Conservation (phyloP, 1,139 yeast species). For the Debaryomyces coudertii region DNA sequence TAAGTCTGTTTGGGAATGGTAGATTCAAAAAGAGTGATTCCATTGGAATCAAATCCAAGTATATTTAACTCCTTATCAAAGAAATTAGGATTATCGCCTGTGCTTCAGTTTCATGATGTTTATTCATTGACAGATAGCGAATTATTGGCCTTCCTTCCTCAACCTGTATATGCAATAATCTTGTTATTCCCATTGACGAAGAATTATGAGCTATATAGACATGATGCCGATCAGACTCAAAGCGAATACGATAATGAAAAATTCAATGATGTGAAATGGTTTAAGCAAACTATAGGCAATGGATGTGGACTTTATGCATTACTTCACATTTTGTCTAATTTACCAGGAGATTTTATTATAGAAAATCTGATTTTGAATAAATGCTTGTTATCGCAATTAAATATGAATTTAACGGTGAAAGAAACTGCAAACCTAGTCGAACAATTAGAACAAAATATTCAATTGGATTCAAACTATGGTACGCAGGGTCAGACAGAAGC, state of each 20-base stretch:
- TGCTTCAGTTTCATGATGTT: constrained; percentile 74
- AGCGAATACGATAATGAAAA: constrained; percentile 23
- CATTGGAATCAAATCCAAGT: constrained; percentile 88
- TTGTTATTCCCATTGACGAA: constrained; percentile 79
- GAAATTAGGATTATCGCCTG: constrained; percentile 65
- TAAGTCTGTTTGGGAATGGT: constrained; percentile 10
- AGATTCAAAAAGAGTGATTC: constrained; percentile 54
- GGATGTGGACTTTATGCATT: constrained; percentile 95
- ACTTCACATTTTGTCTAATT: constrained; percentile 72
- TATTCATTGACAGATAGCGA: constrained; percentile 83
- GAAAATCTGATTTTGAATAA: constrained; percentile 36
- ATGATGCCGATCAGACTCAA: constrained; percentile 30
- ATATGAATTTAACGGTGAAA: constrained; percentile 27
- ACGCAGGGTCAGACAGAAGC: constrained; percentile 77
- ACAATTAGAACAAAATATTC: constrained; percentile 48
- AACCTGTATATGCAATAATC: constrained; percentile 76
- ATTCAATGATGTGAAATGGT: constrained; percentile 55
- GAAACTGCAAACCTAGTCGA: constrained; percentile 55
- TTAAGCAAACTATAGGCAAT: constrained; percentile 80
- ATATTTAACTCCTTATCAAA: constrained; percentile 75
- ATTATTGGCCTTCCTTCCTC: constrained; percentile 73
- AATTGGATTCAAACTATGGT: constrained; percentile 62
- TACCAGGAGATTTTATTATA: constrained; percentile 50
- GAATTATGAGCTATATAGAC: constrained; percentile 57
- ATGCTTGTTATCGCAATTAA: constrained; percentile 27